Conservation (phyloP, 306 rosid species). For the Prunus mongolica region DNA sequence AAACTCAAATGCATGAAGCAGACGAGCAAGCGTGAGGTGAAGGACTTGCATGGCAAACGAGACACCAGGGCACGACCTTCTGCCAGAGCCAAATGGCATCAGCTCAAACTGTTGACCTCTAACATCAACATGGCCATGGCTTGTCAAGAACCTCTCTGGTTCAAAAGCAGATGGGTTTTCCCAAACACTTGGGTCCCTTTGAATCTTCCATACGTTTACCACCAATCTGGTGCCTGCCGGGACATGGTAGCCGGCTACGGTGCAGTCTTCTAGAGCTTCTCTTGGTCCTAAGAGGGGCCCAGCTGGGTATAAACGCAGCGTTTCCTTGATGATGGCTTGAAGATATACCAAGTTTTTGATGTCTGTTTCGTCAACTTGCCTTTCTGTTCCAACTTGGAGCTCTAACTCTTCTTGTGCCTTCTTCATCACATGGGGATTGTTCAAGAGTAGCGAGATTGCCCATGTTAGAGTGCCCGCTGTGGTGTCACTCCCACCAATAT, state of each 20-base stretch:
- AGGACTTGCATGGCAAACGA: constrained; percentile 51
- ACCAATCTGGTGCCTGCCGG: constrained; percentile 44
- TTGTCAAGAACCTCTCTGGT: constrained; percentile 49
- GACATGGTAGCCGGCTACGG: constrained; percentile 39
- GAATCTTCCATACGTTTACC: constrained; percentile 56
- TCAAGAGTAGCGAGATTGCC: constrained; percentile 55
- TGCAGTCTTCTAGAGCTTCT: constrained; percentile 53
- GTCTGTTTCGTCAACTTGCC: constrained; percentile 51
- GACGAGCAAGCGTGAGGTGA: constrained; percentile 43
- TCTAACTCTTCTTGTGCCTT: constrained; percentile 56
- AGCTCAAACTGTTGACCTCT: constrained; percentile 49
- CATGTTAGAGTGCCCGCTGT: constrained; percentile 42
- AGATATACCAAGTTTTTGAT: constrained; percentile 32
- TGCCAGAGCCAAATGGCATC: constrained; percentile 56
- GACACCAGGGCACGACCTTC: constrained; percentile 52
- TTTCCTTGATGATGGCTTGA: constrained; percentile 52
- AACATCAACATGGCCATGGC: constrained; percentile 29
- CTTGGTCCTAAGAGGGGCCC: constrained; percentile 49
- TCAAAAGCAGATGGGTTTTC: constrained; percentile 32
- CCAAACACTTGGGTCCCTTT: constrained; percentile 57
- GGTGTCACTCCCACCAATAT: constrained; percentile 46
- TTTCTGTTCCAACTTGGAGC: constrained; percentile 33
- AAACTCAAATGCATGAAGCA: constrained; percentile 49
- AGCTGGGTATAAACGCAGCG: constrained; percentile 48
- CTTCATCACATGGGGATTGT: constrained; percentile 28